Evolutionary conservation across 2,329 filamentous ascomycete species (phyloP).

Genomic region (Penicillium sp.): DNA sequence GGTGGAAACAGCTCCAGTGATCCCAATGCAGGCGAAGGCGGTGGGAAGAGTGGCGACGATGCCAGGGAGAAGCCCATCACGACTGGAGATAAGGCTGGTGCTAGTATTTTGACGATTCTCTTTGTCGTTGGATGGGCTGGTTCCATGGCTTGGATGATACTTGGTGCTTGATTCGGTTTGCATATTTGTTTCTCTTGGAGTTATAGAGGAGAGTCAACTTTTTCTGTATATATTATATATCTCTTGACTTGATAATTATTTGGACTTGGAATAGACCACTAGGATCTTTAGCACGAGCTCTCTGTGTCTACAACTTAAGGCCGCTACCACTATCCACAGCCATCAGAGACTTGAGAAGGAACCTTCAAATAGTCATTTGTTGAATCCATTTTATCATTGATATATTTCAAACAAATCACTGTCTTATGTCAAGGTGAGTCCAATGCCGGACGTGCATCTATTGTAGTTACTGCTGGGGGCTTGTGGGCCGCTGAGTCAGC

Average conservation of each 20-base stretch:
- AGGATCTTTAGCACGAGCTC: too few species aligned
- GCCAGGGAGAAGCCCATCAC: constrained; percentile 19
- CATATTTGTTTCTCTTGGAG: neutral
- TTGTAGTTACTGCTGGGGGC: too few species aligned
- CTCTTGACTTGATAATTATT: neutral
- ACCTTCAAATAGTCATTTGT: too few species aligned
- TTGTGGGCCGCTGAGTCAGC: too few species aligned
- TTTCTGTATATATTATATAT: constrained; percentile 2
- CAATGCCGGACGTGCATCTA: too few species aligned
- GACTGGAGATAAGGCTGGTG: constrained; percentile 41
- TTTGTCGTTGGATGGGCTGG: constrained; percentile 31
- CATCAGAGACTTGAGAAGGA: too few species aligned
- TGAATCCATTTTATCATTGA: too few species aligned
- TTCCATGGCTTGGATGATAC: constrained; percentile 34
- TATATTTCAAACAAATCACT: too few species aligned
- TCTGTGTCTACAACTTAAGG: too few species aligned
- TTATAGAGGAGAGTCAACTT: neutral
- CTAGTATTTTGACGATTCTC: constrained; percentile 38
- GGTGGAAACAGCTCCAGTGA: constrained; percentile 56
- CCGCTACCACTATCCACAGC: too few species aligned
- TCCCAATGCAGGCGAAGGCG: constrained; percentile 33
- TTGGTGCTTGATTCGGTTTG: constrained; percentile 18
- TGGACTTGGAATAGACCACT: too few species aligned
- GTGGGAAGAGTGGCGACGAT: constrained; percentile 1
- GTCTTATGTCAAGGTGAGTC: too few species aligned